These are phyloP conservation scores for Melanogaster broomeanus DNA, from an alignment of 768 basidiomycete genomes.

Conservation along the genomic window DNA sequence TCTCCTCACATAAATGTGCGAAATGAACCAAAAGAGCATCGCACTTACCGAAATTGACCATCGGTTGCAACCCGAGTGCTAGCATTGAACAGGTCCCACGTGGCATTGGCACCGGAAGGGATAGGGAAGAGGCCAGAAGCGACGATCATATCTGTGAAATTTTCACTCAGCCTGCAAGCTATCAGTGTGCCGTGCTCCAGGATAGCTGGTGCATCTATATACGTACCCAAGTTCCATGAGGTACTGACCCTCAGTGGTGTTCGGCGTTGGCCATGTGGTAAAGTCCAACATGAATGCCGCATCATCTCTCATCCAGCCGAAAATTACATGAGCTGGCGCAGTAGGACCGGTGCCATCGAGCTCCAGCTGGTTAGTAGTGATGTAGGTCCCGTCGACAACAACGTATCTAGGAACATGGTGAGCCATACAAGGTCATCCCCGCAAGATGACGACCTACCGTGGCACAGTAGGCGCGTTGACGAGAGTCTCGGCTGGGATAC, in stretches of 20 bases:
- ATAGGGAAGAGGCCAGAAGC: slow-evolving; percentile 2
- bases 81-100: slow-evolving; percentile 3
- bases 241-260: too few relatives aligned
- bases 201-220: neutral
- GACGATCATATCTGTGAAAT: slow-evolving; percentile 3
- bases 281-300: too few relatives aligned
- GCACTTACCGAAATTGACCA: slow-evolving; percentile 7
- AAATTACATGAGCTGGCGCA: too few relatives aligned
- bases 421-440: slow-evolving; percentile 11
- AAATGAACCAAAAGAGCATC: too few relatives aligned
- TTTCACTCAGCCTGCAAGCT: neutral
- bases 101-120: neutral
- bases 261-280: too few relatives aligned
- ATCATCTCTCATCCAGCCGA: too few relatives aligned
- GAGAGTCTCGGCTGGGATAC: slow-evolving; percentile 4
- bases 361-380: slow-evolving; percentile 37
- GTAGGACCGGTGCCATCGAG: too few relatives aligned
- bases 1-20: neutral
- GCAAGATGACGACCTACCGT: neutral
- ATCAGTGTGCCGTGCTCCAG: neutral
- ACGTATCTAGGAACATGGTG: slow-evolving; percentile 28
- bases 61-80: slow-evolving; percentile 9
- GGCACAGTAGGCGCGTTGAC: slow-evolving; percentile 6
- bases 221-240: slow-evolving; percentile 9
- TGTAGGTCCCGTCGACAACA: slow-evolving; percentile 50